Evolutionary conservation across 2,329 filamentous ascomycete genomes (phyloP).

Genomic region (Chaetothyriales sp.): DNA sequence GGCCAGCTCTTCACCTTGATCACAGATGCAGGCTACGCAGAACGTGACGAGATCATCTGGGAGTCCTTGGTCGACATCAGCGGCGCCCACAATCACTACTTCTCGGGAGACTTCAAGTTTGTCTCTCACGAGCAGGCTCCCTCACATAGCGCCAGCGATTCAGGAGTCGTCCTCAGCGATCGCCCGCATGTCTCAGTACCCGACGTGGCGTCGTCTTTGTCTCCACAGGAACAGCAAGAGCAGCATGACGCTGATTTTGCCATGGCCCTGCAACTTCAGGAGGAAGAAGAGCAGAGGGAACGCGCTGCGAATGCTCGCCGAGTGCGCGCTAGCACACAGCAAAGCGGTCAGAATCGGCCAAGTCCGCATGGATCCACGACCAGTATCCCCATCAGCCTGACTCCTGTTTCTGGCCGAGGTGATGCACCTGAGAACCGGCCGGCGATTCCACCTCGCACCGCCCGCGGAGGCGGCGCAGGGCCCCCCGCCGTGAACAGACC

Average conservation of each 20-base stretch:
- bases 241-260: constrained; percentile 60
- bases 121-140: constrained; percentile 46
- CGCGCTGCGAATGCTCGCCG: constrained; percentile 13
- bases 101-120: constrained; percentile 76
- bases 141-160: constrained; percentile 9
- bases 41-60: constrained; percentile 88
- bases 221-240: constrained; percentile 50
- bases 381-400: constrained; percentile 4
- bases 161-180: constrained; percentile 1
- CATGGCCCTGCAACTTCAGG: constrained; percentile 79
- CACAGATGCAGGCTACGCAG: constrained; percentile 81
- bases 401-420: constrained; percentile 14
- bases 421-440: constrained; percentile 26
- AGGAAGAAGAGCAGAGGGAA: constrained; percentile 58
- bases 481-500: constrained; percentile 14
- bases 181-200: constrained; percentile 7
- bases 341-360: background rate
- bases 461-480: background rate
- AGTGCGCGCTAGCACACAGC: background rate
- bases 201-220: constrained; percentile 18
- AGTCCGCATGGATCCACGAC: constrained; percentile 1
- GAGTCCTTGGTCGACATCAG: constrained; percentile 82
- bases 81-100: constrained; percentile 68
- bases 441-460: constrained; percentile 30
- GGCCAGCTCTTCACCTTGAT: constrained; percentile 68